Evolutionary conservation across 805 yeast species (phyloP), one percentile per base, ranked within the genome.

Genomic region (Metschnikowia vanudenii): DNA sequence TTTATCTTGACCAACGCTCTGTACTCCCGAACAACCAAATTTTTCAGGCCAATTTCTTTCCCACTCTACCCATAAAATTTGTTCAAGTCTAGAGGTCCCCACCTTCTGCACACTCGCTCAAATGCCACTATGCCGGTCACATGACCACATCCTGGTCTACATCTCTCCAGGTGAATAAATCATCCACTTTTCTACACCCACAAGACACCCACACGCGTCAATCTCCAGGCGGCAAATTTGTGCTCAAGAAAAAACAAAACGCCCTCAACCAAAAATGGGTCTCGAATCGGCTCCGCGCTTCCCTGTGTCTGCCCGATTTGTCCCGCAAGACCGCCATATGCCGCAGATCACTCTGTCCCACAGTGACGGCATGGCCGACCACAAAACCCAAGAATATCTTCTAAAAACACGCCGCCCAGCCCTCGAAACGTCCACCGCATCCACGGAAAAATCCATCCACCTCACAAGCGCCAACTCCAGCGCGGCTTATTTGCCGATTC

Each of bases 401-500:
- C 5, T 6, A 10, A 29, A 29, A 29, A 11, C 12, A 4, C 32
- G 13, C 4, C 12, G 12, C 12, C 32, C 32, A 4, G 32, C 32
- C 13, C 32, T 4, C 10, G 32, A 29, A 29, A 29, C 4, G 5
- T 13, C 5, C 32, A 13, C 13, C 16, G 10, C 6, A 29, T 13
- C 14, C 14, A 16, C 14, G 16, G 43, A 29, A n/a, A 47, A 41
- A 30, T 28, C 47, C 6, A 52, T 52, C 20, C 52, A 52, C 34
- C 42, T 41, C 14, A 44, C 46, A 39, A 43, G 49, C 29, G 41
- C 31, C 40, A 47, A 36, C 20, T 47, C 65, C 38, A 63, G 60
- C 42, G 56, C 63, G 32, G 63, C 67, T 40, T 73, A 73, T 52
- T 72, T 73, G 53, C 80, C 82, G 35, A 38, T 12, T 44, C 48